Evolutionary conservation across 768 basidiomycete species (phyloP).

Genomic region (Termitomyces sp.): DNA sequence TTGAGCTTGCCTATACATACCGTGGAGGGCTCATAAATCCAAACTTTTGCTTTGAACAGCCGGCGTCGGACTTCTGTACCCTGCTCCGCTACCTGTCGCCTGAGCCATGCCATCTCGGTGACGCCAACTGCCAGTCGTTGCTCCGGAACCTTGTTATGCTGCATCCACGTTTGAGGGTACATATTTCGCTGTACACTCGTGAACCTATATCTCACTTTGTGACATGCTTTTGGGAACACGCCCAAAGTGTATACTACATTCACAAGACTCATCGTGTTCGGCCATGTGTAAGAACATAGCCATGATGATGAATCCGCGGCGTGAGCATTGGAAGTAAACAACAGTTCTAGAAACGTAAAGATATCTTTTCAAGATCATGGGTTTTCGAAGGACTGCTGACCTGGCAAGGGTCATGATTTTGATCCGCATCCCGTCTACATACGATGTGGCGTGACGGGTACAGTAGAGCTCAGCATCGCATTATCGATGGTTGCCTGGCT

Average conservation of each 20-base stretch:
- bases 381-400: slow-evolving; percentile 4
- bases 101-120: background rate
- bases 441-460: slow-evolving; percentile 7
- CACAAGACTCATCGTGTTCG: background rate
- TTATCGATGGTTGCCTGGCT: background rate
- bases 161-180: slow-evolving; percentile 6
- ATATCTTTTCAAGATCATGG: slow-evolving; percentile 6
- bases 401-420: slow-evolving; percentile 1
- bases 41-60: background rate
- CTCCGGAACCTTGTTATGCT: background rate
- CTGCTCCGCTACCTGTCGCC: no score
- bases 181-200: background rate
- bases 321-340: slow-evolving; percentile 6
- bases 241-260: slow-evolving; percentile 1
- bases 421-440: background rate
- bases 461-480: background rate
- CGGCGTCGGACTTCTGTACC: no score
- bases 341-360: slow-evolving; percentile 14
- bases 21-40: background rate
- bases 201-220: background rate
- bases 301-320: slow-evolving; percentile 9
- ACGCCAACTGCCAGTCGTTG: background rate
- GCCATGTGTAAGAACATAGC: slow-evolving; percentile 4
- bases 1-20: background rate
- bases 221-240: background rate